These are phyloP conservation scores for Trypanosoma platydactyli DNA, from an alignment of 208 protist genomes.

Conservation along the genomic window DNA sequence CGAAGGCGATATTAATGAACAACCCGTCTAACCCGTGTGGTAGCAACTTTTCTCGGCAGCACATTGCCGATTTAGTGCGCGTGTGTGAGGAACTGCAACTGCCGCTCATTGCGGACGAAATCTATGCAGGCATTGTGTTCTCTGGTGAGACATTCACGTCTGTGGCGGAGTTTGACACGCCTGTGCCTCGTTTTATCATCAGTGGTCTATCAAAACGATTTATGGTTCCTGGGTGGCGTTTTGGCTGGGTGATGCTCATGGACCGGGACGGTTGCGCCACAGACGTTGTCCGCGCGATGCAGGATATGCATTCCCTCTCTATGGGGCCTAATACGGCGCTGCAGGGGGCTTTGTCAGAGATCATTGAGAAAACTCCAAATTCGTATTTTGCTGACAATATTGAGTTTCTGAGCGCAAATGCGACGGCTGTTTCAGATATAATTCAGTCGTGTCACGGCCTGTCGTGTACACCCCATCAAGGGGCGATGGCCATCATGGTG, in stretches of 20 bases:
- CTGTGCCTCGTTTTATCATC: conserved; percentile 80
- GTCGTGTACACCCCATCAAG: conserved; percentile 55
- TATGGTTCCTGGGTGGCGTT: conserved; percentile 92
- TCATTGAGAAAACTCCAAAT: conserved; percentile 62
- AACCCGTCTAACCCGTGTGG: conserved; percentile 97
- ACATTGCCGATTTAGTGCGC: conserved; percentile 81
- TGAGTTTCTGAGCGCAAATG: conserved; percentile 45
- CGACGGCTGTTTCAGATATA: conserved; percentile 28
- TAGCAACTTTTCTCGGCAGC: conserved; percentile 80
- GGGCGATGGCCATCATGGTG: conserved; percentile 90
- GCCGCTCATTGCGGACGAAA: conserved; percentile 94
- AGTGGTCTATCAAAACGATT: conserved; percentile 92
- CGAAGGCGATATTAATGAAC: conserved; percentile 89
- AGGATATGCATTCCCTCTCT: conserved; percentile 58
- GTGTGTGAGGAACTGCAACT: conserved; percentile 85
- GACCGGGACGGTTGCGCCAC: conserved; percentile 58
- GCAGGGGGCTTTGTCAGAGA: conserved; percentile 74
- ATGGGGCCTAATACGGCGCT: conserved; percentile 84
- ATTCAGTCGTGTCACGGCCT: conserved; percentile 36
- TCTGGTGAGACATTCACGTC: conserved; percentile 65
- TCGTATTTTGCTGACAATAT: conserved; percentile 44
- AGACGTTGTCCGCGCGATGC: conserved; percentile 45
- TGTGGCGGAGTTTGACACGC: conserved; percentile 78
- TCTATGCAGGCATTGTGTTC: conserved; percentile 94
- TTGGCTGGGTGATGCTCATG: conserved; percentile 88